phyloP scores from a whole-genome alignment of 2,329 filamentous ascomycete species.

The Exophiala xenobiotica region DNA sequence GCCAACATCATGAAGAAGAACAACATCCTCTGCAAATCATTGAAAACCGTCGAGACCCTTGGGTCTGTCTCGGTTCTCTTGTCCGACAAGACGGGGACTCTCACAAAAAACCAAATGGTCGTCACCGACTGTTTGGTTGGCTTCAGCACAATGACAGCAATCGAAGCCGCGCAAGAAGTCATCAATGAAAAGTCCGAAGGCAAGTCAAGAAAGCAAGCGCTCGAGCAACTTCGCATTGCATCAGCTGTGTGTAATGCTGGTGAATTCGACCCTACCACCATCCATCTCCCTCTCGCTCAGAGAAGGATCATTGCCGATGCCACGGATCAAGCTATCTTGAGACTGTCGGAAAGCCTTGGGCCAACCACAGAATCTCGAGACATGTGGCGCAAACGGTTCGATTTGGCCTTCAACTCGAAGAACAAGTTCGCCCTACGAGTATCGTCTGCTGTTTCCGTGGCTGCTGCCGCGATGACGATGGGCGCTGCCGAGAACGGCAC shows the following conservation, averaged over 20 bases:
- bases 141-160: constrained; percentile 49
- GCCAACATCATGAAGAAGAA: constrained; percentile 75
- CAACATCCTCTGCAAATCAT: constrained; percentile 74
- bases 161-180: constrained; percentile 52
- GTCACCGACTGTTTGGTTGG: constrained; percentile 68
- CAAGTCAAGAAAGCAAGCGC: constrained; percentile 37
- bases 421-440: constrained; percentile 78
- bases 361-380: constrained; percentile 60
- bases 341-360: constrained; percentile 66
- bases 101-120: constrained; percentile 66
- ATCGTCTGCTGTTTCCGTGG: constrained; percentile 42
- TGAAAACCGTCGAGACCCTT: constrained; percentile 75
- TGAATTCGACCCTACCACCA: constrained; percentile 68
- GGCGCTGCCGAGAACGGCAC: constrained; percentile 32
- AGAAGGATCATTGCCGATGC: constrained; percentile 71
- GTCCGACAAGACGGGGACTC: constrained; percentile 69
- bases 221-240: constrained; percentile 61
- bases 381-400: constrained; percentile 65
- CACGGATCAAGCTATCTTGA: constrained; percentile 71
- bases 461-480: constrained; percentile 30
- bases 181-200: constrained; percentile 29
- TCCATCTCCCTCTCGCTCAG: constrained; percentile 57
- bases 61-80: constrained; percentile 72
- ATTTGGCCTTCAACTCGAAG: constrained; percentile 75
- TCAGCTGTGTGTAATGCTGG: constrained; percentile 72